phyloP scores from a whole-genome alignment of 768 basidiomycete species.

The Suillus americanus region DNA sequence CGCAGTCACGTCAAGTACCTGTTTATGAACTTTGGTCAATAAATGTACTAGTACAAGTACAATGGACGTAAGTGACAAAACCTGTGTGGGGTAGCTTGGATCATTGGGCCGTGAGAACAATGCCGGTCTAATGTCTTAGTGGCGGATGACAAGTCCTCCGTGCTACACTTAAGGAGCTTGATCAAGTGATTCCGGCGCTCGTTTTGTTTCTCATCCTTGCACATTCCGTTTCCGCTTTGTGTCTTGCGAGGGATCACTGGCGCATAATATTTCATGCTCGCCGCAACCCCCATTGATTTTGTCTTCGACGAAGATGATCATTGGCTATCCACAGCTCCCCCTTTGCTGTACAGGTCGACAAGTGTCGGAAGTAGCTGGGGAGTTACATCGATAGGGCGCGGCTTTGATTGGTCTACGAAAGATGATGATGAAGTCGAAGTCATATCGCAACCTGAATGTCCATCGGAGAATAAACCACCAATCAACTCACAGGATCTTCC shows the following conservation, averaged over 20 bases:
- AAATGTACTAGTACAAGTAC: not conserved
- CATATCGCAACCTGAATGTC: constrained; percentile 4
- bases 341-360: constrained; percentile 57
- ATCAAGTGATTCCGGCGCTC: constrained; percentile 3
- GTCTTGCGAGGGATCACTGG: not conserved
- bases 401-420: constrained; percentile 69
- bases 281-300: constrained; percentile 57
- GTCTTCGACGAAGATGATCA: constrained; percentile 65
- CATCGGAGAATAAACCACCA: constrained; percentile 13
- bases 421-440: constrained; percentile 28
- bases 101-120: constrained; percentile 5
- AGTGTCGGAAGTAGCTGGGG: constrained; percentile 81
- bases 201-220: constrained; percentile 4
- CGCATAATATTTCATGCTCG: constrained; percentile 47
- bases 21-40: not conserved
- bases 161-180: not conserved
- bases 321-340: constrained; percentile 55
- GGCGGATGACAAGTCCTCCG: not conserved
- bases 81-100: not conserved
- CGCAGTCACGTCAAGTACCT: not conserved
- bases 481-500: constrained; percentile 17
- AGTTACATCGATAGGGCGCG: constrained; percentile 81
- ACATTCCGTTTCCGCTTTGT: not conserved
- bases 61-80: not conserved
- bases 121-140: not conserved